Evolutionary conservation across 2,329 filamentous ascomycete species (phyloP).

Genomic region (Talaromyces sp.): DNA sequence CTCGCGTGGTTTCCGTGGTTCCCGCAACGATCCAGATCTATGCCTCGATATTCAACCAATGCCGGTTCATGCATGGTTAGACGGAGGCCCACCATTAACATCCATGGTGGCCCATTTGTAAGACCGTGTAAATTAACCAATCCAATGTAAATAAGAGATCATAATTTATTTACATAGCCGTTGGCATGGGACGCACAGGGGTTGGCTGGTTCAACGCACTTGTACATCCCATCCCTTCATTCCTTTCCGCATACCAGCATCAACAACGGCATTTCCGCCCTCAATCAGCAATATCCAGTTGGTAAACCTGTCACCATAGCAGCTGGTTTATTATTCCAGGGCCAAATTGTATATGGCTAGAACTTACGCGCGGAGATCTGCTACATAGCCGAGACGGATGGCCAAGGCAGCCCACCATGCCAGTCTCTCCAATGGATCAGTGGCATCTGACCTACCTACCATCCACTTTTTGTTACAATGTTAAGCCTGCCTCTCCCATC

Average conservation of each 20-base stretch:
- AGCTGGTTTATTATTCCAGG: not conserved
- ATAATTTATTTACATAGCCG: not conserved
- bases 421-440: slow-evolving; percentile 4
- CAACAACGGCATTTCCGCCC: slow-evolving; percentile 1
- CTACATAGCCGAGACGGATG: slow-evolving; percentile 8
- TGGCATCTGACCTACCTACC: slow-evolving; percentile 10
- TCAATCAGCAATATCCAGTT: not conserved
- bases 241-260: slow-evolving; percentile 17
- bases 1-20: not conserved
- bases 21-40: slow-evolving; percentile 2
- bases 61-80: not conserved
- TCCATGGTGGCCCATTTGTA: not conserved
- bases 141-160: not conserved
- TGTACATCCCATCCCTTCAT: slow-evolving; percentile 18
- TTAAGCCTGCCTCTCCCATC: slow-evolving; percentile 16
- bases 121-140: not conserved
- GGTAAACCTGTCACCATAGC: slow-evolving; percentile 9
- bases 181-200: not conserved
- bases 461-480: slow-evolving; percentile 1
- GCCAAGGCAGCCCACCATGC: slow-evolving; percentile 3
- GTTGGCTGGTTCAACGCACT: not conserved
- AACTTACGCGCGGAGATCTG: not conserved
- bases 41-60: not conserved
- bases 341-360: not conserved
- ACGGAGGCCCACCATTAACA: not conserved